A percentile compares a stretch with the other conserved stretches of the same genome.
These are phyloP conservation scores for Earliella scabrosa DNA, from an alignment of 1,284 basidiomycete species.

Conservation along the genomic window DNA sequence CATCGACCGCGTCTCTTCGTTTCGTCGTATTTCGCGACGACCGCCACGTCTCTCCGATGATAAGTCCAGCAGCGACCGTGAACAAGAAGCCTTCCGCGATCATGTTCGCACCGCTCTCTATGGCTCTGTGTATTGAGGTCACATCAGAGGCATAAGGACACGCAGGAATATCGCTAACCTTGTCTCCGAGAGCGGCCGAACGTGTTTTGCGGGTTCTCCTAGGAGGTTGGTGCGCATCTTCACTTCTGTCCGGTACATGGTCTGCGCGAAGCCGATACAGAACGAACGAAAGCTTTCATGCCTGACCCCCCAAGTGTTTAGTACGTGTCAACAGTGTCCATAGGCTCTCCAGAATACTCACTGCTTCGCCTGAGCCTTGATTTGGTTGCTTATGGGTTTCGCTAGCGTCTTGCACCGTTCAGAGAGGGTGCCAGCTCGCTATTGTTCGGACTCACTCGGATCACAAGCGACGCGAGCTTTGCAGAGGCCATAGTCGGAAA, in stretches of 20 bases:
- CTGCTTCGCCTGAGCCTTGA: conserved; percentile 83
- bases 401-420: conserved; percentile 69
- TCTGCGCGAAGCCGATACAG: conserved; percentile 82
- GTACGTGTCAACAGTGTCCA: neutral
- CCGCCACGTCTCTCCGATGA: conserved; percentile 81
- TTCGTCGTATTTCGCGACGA: conserved; percentile 75
- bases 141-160: too few species aligned
- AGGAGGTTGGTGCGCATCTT: conserved; percentile 79
- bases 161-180: conserved; percentile 54
- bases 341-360: conserved; percentile 40
- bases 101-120: conserved; percentile 87
- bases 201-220: conserved; percentile 76
- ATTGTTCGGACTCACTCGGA: conserved; percentile 54
- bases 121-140: conserved; percentile 71
- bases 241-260: conserved; percentile 81
- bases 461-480: conserved; percentile 52
- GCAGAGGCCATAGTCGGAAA: neutral
- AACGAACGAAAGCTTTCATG: conserved; percentile 79
- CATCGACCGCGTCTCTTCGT: conserved; percentile 77
- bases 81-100: conserved; percentile 90
- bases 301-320: conserved; percentile 32
- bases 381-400: conserved; percentile 78
- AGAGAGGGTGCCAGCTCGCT: conserved; percentile 15
- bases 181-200: conserved; percentile 84
- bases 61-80: conserved; percentile 74